A percentile compares a stretch with the other conserved stretches of the same genome.
Conservation (phyloP, 2,329 filamentous ascomycete species). For the Aaosphaeria pasadenensis region DNA sequence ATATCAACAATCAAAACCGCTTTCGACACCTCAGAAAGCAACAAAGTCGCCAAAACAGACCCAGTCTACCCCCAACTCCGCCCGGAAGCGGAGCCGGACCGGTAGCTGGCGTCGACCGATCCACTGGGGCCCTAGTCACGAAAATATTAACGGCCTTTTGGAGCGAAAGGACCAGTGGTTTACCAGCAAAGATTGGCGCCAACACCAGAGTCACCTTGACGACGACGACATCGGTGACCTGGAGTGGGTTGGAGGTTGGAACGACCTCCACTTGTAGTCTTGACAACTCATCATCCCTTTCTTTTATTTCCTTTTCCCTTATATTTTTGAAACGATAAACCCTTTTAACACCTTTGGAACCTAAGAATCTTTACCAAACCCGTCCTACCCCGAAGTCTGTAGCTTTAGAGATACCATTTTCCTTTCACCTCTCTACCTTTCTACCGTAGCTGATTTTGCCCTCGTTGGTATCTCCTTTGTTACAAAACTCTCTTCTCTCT, state of each 20-base stretch:
- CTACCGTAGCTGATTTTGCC: slow-evolving; percentile 6
- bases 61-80: slow-evolving; percentile 30
- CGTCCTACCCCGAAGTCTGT: slow-evolving; percentile 23
- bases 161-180: slow-evolving; percentile 41
- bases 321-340: background rate
- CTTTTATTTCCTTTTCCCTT: slow-evolving; percentile 20
- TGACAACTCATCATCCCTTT: slow-evolving; percentile 38
- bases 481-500: slow-evolving; percentile 7
- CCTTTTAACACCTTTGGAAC: slow-evolving; percentile 9
- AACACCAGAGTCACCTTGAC: slow-evolving; percentile 31
- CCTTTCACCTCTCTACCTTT: slow-evolving; percentile 20
- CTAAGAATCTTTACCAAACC: slow-evolving; percentile 4
- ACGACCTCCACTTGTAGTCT: slow-evolving; percentile 64
- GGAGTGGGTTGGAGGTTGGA: slow-evolving; percentile 95
- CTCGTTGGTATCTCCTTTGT: slow-evolving; percentile 30
- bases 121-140: slow-evolving; percentile 34
- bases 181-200: slow-evolving; percentile 50
- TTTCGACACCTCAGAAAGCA: slow-evolving; percentile 38
- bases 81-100: slow-evolving; percentile 39
- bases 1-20: background rate
- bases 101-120: slow-evolving; percentile 36
- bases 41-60: slow-evolving; percentile 30
- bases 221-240: slow-evolving; percentile 72
- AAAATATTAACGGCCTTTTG: slow-evolving; percentile 33
- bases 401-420: slow-evolving; percentile 41